Evolutionary conservation across 768 basidiomycete species (phyloP).

Genomic region (Termitomyces sp.): DNA sequence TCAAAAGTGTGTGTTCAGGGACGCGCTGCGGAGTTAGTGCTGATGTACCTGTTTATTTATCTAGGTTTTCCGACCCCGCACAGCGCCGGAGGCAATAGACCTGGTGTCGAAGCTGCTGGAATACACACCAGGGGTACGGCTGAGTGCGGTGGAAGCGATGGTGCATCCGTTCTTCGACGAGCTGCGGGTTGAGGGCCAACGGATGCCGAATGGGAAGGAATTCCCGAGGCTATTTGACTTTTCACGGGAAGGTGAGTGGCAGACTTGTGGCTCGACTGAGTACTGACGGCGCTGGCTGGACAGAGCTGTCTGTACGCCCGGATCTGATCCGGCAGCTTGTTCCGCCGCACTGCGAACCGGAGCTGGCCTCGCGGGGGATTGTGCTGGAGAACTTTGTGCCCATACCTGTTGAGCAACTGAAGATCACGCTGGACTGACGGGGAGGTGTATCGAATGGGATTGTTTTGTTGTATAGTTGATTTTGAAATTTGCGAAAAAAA

Average conservation of each 20-base stretch:
- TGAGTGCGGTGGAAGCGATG: conserved; percentile 90
- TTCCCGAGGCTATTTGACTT: conserved; percentile 95
- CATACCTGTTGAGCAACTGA: conserved; percentile 94
- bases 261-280: neutral
- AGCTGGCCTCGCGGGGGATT: conserved; percentile 82
- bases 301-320: conserved; percentile 95
- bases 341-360: conserved; percentile 83
- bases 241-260: conserved; percentile 76
- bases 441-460: conserved; percentile 5
- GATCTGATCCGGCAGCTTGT: conserved; percentile 91
- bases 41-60: neutral
- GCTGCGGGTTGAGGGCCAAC: conserved; percentile 80
- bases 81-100: conserved; percentile 93
- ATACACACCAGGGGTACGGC: conserved; percentile 92
- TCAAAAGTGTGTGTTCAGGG: conserved; percentile 63
- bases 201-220: conserved; percentile 96
- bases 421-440: conserved; percentile 85
- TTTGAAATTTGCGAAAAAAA: conserved; percentile 32
- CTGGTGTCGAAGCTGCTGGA: conserved; percentile 92
- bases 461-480: conserved; percentile 22
- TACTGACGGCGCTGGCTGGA: neutral
- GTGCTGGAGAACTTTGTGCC: conserved; percentile 89
- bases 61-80: conserved; percentile 97
- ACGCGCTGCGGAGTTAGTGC: neutral
- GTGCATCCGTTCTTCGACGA: conserved; percentile 97